Base-by-base conservation (phyloP, 1,139 yeast genomes). In the Pneumocystis canis region DNA sequence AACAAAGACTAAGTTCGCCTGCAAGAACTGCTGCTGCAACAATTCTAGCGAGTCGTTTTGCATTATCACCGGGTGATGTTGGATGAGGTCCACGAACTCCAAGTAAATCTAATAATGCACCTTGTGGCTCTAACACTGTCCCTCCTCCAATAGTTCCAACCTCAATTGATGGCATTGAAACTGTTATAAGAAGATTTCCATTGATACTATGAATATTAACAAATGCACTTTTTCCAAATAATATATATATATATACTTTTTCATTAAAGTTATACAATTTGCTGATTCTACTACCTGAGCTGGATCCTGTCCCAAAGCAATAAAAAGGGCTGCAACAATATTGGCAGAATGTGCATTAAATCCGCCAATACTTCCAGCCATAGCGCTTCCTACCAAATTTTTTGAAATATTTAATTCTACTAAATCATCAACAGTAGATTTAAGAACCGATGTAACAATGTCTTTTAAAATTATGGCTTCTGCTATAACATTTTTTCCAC, bases 101-200 rank as follows among this genome's bases (percentile, higher is more conserved):
- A 67, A 94, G 79, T 69, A 94, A 78, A 70, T 94, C 97, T 67
- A 94, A 80, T 96, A 94, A 88, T 37, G 98, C 89, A 60, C 90
- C 87, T 77, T 94, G 99, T 47, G 99, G 97, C 72, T 88, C 97
- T 70, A 94, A 81, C 67, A 94, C 88, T 9, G 99, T 94, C 73
- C 99, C 98, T 66, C 99, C 98, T 66, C 99, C 99, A 74, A 94
- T 90, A 3, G 99, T 92, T 67, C 99, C 99, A 59, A 92, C 98
- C 77, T 94, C 99, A 69, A 94, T 89, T 33, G 95, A 89, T 35
- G 99, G 99, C 99, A 94, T 94, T 5, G 97, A 87, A 28, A 92
- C 98, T 2, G 96, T 87, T 62, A 94, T 86, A 68, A 82, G 85
- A 71, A 94, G 81, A 72, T 89, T 90, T 31, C 96, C 98, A 56